Evolutionary conservation across 306 rosid genomes (phyloP).

Genomic region (Trifolium subterraneum): DNA sequence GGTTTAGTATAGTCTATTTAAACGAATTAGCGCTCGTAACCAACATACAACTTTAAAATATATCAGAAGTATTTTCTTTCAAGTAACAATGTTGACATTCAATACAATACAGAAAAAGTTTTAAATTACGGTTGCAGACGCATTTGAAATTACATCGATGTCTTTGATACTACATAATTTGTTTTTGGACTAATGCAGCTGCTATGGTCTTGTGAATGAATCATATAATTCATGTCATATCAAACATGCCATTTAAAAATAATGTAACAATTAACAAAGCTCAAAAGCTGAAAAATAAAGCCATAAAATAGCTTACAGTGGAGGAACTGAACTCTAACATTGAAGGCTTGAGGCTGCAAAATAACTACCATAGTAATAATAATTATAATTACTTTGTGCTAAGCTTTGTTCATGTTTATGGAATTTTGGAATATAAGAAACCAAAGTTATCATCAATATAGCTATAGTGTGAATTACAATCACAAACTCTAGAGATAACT

Average conservation of each 20-base stretch:
- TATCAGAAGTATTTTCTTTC: too few species aligned
- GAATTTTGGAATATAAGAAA: slow-evolving; percentile 15
- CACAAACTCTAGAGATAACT: slow-evolving; percentile 41
- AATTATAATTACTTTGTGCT: slow-evolving; percentile 20
- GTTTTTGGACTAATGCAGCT: too few species aligned
- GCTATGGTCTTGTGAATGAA: too few species aligned
- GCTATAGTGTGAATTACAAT: slow-evolving; percentile 33
- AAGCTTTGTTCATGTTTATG: slow-evolving; percentile 31
- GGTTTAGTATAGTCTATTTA: too few species aligned
- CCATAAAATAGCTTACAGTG: slow-evolving; percentile 51
- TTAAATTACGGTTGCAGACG: too few species aligned
- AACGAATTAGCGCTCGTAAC: too few species aligned
- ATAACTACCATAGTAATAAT: slow-evolving; percentile 42
- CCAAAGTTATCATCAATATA: slow-evolving; percentile 14
- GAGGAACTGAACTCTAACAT: slow-evolving; percentile 45
- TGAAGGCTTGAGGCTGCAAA: slow-evolving; percentile 55
- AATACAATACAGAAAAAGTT: too few species aligned
- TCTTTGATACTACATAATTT: too few species aligned
- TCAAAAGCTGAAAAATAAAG: slow-evolving; percentile 23
- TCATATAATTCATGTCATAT: neutral
- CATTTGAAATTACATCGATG: too few species aligned
- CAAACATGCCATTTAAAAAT: neutral
- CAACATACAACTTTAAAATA: too few species aligned
- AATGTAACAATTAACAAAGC: neutral
- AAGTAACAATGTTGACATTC: too few species aligned